phyloP scores from a whole-genome alignment of 768 basidiomycete genomes.

The Russula sp. region DNA sequence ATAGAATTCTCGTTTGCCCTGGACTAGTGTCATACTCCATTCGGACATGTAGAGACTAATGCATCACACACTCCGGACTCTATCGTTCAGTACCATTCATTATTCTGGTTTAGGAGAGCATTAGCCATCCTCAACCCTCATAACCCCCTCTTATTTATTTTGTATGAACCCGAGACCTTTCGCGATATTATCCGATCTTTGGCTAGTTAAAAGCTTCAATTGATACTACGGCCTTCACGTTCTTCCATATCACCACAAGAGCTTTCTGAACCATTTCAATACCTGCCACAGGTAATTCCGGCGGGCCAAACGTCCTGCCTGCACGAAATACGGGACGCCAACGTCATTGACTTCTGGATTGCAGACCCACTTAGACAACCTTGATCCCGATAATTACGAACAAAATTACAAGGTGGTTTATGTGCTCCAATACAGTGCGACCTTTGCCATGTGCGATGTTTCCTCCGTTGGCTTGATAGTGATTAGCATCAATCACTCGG shows the following conservation, averaged over 20 bases:
- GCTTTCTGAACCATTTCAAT: slow-evolving; percentile 36
- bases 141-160: background rate
- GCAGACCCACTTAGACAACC: background rate
- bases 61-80: background rate
- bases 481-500: background rate
- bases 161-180: background rate
- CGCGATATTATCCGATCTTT: background rate
- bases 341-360: background rate
- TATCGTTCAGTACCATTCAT: background rate
- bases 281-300: slow-evolving; percentile 33
- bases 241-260: slow-evolving; percentile 33
- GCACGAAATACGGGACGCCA: slow-evolving; percentile 22
- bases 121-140: background rate
- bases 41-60: background rate
- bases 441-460: too few species aligned
- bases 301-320: slow-evolving; percentile 27
- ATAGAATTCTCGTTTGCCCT: background rate
- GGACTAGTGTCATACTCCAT: background rate
- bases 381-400: background rate
- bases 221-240: slow-evolving; percentile 31
- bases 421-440: too few species aligned
- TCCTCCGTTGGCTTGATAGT: too few species aligned
- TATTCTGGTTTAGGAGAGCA: background rate
- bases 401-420: background rate
- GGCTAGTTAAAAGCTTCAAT: slow-evolving; percentile 8